phyloP scores from a whole-genome alignment of 108 stramenopile species.

The Discostella pseudostelligera region DNA sequence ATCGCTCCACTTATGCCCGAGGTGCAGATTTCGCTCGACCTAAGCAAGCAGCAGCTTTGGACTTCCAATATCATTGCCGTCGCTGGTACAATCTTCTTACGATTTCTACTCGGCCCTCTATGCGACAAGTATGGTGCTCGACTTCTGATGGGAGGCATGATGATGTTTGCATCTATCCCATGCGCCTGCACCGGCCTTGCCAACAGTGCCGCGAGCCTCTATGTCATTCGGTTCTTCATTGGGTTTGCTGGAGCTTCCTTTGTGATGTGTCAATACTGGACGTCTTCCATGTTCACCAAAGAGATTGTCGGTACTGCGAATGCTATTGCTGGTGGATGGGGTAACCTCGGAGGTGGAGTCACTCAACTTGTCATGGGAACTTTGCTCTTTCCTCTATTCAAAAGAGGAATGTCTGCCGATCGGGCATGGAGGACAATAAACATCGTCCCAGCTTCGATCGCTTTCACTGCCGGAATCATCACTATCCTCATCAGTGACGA shows the following conservation, averaged over 20 bases:
- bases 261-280: conserved; percentile 88
- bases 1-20: conserved; percentile 79
- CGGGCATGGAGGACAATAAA: conserved; percentile 75
- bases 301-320: conserved; percentile 87
- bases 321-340: conserved; percentile 72
- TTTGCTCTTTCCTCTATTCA: conserved; percentile 69
- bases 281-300: conserved; percentile 77
- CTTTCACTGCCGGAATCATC: conserved; percentile 41
- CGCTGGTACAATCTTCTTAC: conserved; percentile 67
- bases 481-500: conserved; percentile 69
- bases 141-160: conserved; percentile 57
- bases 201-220: conserved; percentile 52
- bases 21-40: conserved; percentile 55
- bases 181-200: conserved; percentile 70
- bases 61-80: conserved; percentile 71
- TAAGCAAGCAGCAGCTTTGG: conserved; percentile 72
- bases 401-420: conserved; percentile 53
- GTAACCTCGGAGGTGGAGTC: conserved; percentile 84
- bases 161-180: conserved; percentile 65
- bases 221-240: conserved; percentile 73
- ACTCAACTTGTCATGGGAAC: conserved; percentile 72
- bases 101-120: conserved; percentile 76
- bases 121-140: conserved; percentile 82
- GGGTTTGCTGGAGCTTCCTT: conserved; percentile 82
- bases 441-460: conserved; percentile 75